Conservation (phyloP, 805 yeast genomes). For the Suhomyces sp. region DNA sequence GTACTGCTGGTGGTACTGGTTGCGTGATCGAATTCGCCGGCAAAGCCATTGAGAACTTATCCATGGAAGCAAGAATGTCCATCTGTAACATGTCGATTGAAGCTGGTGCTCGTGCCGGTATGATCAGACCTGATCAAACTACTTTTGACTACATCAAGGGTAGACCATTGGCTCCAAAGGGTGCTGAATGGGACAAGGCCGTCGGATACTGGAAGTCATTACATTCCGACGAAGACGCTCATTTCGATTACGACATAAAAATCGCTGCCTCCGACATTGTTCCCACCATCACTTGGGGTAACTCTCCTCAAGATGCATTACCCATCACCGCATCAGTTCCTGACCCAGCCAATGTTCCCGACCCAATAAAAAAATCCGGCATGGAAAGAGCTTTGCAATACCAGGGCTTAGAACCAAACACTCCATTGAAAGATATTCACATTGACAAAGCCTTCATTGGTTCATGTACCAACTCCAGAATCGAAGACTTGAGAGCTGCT, state of each 20-base stretch:
- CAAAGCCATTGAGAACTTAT: slow-evolving; percentile 80
- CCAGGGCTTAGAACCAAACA: slow-evolving; percentile 86
- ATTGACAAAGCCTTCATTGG: slow-evolving; percentile 97
- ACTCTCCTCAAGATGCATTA: slow-evolving; percentile 97
- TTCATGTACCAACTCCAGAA: slow-evolving; percentile 96
- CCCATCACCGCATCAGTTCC: slow-evolving; percentile 92
- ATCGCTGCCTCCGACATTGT: slow-evolving; percentile 82
- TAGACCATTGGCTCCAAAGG: slow-evolving; percentile 92
- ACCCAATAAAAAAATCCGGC: slow-evolving; percentile 74
- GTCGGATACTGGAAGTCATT: slow-evolving; percentile 86
- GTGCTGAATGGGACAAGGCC: slow-evolving; percentile 94
- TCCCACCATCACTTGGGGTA: slow-evolving; percentile 99
- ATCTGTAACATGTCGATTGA: slow-evolving; percentile 99
- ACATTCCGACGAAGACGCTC: slow-evolving; percentile 85
- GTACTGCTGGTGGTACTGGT: slow-evolving; percentile 99
- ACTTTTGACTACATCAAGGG: slow-evolving; percentile 90
- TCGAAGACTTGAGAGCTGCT: slow-evolving; percentile 94
- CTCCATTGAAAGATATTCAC: slow-evolving; percentile 68
- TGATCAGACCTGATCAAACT: slow-evolving; percentile 92
- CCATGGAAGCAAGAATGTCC: slow-evolving; percentile 99
- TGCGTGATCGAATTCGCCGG: slow-evolving; percentile 96
- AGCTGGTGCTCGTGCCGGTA: slow-evolving; percentile 99
- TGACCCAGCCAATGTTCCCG: slow-evolving; percentile 71
- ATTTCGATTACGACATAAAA: slow-evolving; percentile 77
- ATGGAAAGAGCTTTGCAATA: slow-evolving; percentile 89